Conservation (phyloP, 495 filamentous ascomycete genomes). For the Neurospora sp. region DNA sequence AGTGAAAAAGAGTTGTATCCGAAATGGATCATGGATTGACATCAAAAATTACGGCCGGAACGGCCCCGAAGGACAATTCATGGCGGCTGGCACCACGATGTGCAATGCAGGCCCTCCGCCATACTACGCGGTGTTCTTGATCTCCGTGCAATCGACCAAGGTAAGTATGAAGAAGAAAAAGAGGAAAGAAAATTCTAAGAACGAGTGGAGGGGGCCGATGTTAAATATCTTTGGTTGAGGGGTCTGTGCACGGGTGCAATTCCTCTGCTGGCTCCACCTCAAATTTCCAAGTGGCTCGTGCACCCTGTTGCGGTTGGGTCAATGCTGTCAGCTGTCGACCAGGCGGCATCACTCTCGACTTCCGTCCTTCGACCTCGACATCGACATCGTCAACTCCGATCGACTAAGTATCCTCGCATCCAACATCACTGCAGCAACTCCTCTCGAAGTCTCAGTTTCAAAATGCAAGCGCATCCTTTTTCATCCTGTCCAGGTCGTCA, state of each 20-base stretch:
- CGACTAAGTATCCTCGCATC: not conserved
- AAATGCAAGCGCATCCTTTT: not conserved
- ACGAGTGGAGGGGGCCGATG: not conserved
- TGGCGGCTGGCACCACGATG: constrained; percentile 13
- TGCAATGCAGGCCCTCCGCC: constrained; percentile 16
- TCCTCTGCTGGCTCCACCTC: not conserved
- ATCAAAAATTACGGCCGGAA: constrained; percentile 18
- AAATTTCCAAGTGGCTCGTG: not conserved
- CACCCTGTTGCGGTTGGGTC: not conserved
- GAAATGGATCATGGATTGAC: constrained; percentile 2
- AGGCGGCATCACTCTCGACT: not conserved
- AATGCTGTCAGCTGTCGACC: not conserved
- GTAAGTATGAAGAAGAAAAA: constrained; percentile 19
- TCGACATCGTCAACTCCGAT: not conserved
- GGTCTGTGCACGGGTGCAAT: constrained; percentile 11
- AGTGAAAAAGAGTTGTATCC: constrained; percentile 13
- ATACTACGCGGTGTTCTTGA: constrained; percentile 12
- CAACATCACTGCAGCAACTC: not conserved
- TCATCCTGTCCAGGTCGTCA: not conserved
- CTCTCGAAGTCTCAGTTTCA: not conserved
- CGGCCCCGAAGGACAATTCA: constrained; percentile 19
- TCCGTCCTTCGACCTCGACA: not conserved
- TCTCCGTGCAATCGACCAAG: constrained; percentile 14
- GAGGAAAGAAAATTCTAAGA: constrained; percentile 8
- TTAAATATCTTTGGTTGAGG: not conserved